Conservation (phyloP, 257 asterid species). For the Fraxinus anomala region DNA sequence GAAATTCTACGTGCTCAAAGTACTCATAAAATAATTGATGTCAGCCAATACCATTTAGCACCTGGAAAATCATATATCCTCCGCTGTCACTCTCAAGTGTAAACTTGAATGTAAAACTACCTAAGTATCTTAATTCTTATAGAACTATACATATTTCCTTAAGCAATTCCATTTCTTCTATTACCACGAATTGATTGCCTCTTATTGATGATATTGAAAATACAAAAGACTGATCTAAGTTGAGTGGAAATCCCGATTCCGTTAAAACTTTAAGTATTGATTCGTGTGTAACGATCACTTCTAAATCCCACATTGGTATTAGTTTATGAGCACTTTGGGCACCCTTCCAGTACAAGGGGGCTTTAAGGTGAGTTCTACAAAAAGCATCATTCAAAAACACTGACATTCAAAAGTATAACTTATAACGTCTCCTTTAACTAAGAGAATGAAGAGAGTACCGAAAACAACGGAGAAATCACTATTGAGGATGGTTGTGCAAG, state of each 20-base stretch:
- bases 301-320: background rate
- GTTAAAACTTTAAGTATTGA: background rate
- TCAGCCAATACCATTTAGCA: background rate
- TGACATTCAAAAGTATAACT: background rate
- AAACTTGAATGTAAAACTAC: background rate
- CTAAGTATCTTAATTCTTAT: background rate
- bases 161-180: background rate
- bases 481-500: conserved; percentile 71
- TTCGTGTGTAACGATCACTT: background rate
- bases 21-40: background rate
- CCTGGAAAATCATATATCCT: background rate
- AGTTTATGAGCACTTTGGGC: background rate
- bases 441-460: conserved; percentile 45
- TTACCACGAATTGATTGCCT: background rate
- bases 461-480: conserved; percentile 74
- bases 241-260: background rate
- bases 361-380: background rate
- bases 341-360: background rate
- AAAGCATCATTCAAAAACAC: background rate
- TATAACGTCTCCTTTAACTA: background rate
- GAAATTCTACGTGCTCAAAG: background rate
- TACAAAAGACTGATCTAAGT: background rate
- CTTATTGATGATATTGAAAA: background rate
- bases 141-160: background rate
- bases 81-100: background rate